Base-by-base conservation (phyloP, 2,329 filamentous ascomycete genomes). In the Diaporthe amygdali region DNA sequence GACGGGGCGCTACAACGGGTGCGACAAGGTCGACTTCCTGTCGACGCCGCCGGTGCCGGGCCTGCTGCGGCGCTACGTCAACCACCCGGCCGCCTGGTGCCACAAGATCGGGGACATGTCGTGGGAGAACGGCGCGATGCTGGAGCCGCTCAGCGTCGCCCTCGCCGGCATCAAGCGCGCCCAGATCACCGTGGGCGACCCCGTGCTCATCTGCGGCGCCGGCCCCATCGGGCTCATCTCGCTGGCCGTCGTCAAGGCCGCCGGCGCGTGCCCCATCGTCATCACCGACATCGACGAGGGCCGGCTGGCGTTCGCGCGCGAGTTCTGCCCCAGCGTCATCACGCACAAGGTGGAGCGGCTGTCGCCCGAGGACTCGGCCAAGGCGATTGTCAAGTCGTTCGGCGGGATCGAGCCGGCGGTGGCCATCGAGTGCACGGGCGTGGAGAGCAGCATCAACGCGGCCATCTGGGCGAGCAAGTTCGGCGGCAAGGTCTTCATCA, bases 401-500 rank as follows among this genome's bases (percentile, higher is more conserved):
- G 93, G 92, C 39, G 94, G 93, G 32, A 85, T 96, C 75, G 94
- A 97, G 83, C 95, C 96, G 0, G 89, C 91, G 22, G 85, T 97
- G 67, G 92, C 91, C 15, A 89, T 98, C 83, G 96, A 98, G 83
- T 98, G 96, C 86, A 98, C 96, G 0, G 96, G 96, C 64, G 94
- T 97, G 20, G 95, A 98, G 86, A 94, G 91, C 83, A 95, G 92
- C 81, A 93, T 98, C 78, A 90, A 91, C 7, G 88, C 93, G 34
- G 94, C 95, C 67, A 96, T 98, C 80, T 96, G 95, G 89, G 92
- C 94, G 12, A 90, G 93, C 80, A 97, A 96, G 84, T 98, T 98
- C 78, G 96, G 96, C 75, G 96, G 96, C 77, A 97, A 97, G 84
- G 96, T 98, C 68, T 98, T 98, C 79, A 93, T 98, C 74, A 97